Percentiles rank a stretch among this genome's conserved stretches.
phyloP scores from a whole-genome alignment of 129 eudicot genomes.

The Escallonia herrerae region DNA sequence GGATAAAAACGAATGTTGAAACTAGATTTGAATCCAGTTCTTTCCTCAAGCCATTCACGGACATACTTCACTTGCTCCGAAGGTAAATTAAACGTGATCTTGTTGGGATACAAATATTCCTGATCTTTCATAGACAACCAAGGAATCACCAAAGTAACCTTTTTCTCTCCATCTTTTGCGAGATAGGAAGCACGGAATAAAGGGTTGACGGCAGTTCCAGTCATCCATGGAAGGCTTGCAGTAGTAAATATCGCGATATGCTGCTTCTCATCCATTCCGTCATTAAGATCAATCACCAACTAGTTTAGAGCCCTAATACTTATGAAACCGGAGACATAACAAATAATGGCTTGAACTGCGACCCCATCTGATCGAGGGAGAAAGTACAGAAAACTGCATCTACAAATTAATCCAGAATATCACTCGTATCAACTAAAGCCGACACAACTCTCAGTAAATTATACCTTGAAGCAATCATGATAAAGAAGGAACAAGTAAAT shows the following conservation, averaged over 20 bases:
- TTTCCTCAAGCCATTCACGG: constrained; percentile 78
- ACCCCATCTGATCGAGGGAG: too few relatives aligned
- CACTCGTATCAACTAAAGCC: neutral
- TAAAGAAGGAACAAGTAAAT: neutral
- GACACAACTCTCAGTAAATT: neutral
- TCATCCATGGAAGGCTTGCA: constrained; percentile 99
- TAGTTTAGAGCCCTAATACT: constrained; percentile 7
- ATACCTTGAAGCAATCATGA: neutral
- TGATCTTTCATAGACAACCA: constrained; percentile 79
- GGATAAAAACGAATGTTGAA: constrained; percentile 76
- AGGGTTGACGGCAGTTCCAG: constrained; percentile 93
- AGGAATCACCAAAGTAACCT: constrained; percentile 83
- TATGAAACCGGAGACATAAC: neutral
- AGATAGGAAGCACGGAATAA: constrained; percentile 93
- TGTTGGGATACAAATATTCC: constrained; percentile 62
- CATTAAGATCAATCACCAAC: constrained; percentile 28
- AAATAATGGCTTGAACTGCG: neutral
- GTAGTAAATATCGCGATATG: constrained; percentile 94
- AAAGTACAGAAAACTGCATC: constrained; percentile 10
- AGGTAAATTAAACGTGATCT: constrained; percentile 49
- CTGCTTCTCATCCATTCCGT: constrained; percentile 60
- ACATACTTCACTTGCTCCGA: constrained; percentile 74
- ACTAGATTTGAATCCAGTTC: constrained; percentile 48
- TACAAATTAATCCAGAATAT: neutral
- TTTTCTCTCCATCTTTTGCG: constrained; percentile 57